These are phyloP conservation scores for Oxyria digyna DNA, from an alignment of 148 eudicot genomes.

Conservation along the genomic window DNA sequence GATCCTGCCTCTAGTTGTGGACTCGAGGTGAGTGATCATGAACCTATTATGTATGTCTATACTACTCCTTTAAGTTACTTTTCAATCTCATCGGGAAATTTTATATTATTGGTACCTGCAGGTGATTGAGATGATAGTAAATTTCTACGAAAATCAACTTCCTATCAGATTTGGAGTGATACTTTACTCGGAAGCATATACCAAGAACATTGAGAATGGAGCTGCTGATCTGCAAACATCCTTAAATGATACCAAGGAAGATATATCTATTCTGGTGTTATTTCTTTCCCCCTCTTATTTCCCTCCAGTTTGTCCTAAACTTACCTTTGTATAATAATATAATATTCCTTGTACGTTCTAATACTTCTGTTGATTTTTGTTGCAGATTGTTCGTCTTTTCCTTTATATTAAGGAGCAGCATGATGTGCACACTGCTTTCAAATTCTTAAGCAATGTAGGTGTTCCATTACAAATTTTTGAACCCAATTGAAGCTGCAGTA, in stretches of 20 bases:
- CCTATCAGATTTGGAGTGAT: conserved; percentile 91
- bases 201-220: conserved; percentile 39
- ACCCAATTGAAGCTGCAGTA: neutral
- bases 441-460: conserved; percentile 82
- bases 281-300: conserved; percentile 10
- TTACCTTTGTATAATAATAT: neutral
- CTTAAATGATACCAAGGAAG: conserved; percentile 33
- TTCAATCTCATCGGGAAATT: conserved; percentile 8
- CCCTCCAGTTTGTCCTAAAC: neutral
- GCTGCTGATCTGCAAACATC: conserved; percentile 35
- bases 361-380: conserved; percentile 10
- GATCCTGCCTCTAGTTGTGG: conserved; percentile 90
- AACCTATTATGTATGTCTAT: neutral
- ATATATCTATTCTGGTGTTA: conserved; percentile 65
- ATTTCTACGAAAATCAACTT: conserved; percentile 75
- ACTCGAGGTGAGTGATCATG: conserved; percentile 63
- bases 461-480: neutral
- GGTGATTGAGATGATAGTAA: conserved; percentile 54
- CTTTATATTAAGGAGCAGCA: conserved; percentile 65
- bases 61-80: neutral
- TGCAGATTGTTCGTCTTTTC: conserved; percentile 84
- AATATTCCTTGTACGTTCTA: neutral
- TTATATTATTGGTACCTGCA: conserved; percentile 19
- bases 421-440: conserved; percentile 64
- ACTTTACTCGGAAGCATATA: conserved; percentile 53